A percentile compares a stretch with the other conserved stretches of the same genome.
phyloP scores from a whole-genome alignment of 345 rosid genomes.

The Trapa incisa region DNA sequence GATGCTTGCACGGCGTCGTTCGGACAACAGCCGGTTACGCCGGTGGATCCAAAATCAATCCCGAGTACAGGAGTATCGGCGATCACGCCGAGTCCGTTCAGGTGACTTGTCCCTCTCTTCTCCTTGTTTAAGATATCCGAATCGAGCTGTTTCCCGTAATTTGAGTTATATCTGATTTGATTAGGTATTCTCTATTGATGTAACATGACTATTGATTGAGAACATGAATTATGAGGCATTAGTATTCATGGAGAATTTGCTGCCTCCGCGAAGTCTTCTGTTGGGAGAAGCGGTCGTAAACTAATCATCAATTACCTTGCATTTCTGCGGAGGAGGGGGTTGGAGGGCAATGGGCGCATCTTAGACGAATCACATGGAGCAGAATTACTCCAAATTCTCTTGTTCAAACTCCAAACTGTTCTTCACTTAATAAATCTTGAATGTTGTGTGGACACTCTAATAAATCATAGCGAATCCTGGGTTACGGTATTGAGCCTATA shows the following conservation, averaged over 20 bases:
- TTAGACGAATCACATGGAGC: neutral
- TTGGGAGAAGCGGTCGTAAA: neutral
- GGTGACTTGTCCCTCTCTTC: slow-evolving; percentile 22
- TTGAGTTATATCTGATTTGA: neutral
- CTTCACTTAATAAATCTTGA: neutral
- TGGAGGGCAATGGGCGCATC: no score
- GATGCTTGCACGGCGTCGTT: slow-evolving; percentile 70
- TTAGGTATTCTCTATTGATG: neutral
- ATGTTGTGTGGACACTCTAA: neutral
- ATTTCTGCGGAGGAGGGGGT: neutral
- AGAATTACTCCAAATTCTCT: neutral
- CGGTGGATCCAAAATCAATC: slow-evolving; percentile 65
- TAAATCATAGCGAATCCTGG: neutral
- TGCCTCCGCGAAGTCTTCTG: neutral
- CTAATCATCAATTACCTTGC: neutral
- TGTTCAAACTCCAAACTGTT: neutral
- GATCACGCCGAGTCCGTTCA: slow-evolving; percentile 84
- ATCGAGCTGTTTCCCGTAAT: neutral
- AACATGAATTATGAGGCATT: neutral
- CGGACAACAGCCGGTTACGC: slow-evolving; percentile 66
- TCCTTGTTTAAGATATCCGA: no score
- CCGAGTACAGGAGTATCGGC: slow-evolving; percentile 65
- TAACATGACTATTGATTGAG: neutral
- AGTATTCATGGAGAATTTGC: neutral
- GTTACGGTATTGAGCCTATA: neutral